Evolutionary conservation across 225 moss, liverwort and hornwort species (phyloP).

Genomic region (Pseudisothecium myosuroides): DNA sequence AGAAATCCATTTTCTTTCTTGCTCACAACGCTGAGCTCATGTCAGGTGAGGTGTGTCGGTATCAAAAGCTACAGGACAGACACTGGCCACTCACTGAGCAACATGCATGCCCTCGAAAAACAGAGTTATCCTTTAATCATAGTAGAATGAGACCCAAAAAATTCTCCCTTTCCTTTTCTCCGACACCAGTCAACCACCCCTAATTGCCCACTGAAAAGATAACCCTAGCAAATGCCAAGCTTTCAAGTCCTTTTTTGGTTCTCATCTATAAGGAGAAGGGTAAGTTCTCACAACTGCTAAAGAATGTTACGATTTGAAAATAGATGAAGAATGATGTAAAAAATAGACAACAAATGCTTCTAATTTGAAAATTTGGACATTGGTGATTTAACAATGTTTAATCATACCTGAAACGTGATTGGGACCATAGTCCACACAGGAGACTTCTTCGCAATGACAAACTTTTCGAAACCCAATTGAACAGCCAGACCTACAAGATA

Average conservation of each 20-base stretch:
- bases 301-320: neutral
- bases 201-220: neutral
- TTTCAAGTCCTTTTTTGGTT: neutral
- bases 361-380: neutral
- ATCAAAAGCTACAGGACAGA: neutral
- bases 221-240: neutral
- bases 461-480: slow-evolving; percentile 64
- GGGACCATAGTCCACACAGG: slow-evolving; percentile 89
- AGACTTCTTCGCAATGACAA: slow-evolving; percentile 54
- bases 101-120: neutral
- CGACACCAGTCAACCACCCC: neutral
- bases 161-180: neutral
- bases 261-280: neutral
- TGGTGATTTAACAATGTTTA: neutral
- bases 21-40: neutral
- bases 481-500: slow-evolving; percentile 71
- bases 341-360: neutral
- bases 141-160: neutral
- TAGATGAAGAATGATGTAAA: neutral
- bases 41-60: neutral
- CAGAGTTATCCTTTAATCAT: neutral
- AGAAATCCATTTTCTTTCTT: neutral
- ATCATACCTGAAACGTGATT: slow-evolving; percentile 81
- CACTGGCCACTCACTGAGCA: neutral
- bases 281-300: neutral